Conservation (phyloP, 2,329 filamentous ascomycete species). For the Fusarium sambucinum region DNA sequence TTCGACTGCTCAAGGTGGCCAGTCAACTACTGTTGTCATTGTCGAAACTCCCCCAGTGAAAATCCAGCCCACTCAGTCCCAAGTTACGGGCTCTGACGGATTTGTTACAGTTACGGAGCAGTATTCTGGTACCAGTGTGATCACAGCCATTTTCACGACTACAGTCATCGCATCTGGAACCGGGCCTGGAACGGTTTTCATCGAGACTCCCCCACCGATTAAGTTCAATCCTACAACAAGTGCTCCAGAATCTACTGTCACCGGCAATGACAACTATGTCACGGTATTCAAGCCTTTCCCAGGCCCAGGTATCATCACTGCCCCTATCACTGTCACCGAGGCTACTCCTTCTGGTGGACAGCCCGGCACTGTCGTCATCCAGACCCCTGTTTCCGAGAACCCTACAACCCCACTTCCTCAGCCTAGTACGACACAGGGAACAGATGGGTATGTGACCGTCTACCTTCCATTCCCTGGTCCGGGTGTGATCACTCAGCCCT, state of each 20-base stretch:
- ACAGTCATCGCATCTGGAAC: slow-evolving; percentile 25
- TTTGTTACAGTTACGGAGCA: slow-evolving; percentile 15
- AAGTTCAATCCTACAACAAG: slow-evolving; percentile 22
- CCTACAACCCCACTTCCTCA: not conserved
- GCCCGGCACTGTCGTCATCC: slow-evolving; percentile 30
- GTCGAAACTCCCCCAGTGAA: slow-evolving; percentile 28
- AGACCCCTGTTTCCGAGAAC: slow-evolving; percentile 15
- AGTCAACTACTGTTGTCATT: slow-evolving; percentile 19
- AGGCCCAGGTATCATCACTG: slow-evolving; percentile 31
- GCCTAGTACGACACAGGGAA: slow-evolving; percentile 15
- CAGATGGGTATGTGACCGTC: slow-evolving; percentile 15
- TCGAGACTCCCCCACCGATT: slow-evolving; percentile 28
- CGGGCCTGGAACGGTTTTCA: slow-evolving; percentile 29
- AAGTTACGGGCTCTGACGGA: slow-evolving; percentile 5
- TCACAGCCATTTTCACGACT: slow-evolving; percentile 31
- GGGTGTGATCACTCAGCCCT: slow-evolving; percentile 13
- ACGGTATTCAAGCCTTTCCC: slow-evolving; percentile 34
- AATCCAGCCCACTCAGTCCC: slow-evolving; percentile 12
- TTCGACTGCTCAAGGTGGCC: slow-evolving; percentile 10
- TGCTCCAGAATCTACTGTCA: slow-evolving; percentile 10
- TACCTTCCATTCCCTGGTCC: slow-evolving; percentile 22
- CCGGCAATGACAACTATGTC: slow-evolving; percentile 29
- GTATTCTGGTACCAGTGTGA: slow-evolving; percentile 19
- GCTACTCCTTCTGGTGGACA: slow-evolving; percentile 17
- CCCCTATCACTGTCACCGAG: slow-evolving; percentile 28